A percentile compares a stretch with the other conserved stretches of the same genome.
These are phyloP conservation scores for Trypanosoma caninum DNA, from an alignment of 208 protist genomes.

Conservation along the genomic window DNA sequence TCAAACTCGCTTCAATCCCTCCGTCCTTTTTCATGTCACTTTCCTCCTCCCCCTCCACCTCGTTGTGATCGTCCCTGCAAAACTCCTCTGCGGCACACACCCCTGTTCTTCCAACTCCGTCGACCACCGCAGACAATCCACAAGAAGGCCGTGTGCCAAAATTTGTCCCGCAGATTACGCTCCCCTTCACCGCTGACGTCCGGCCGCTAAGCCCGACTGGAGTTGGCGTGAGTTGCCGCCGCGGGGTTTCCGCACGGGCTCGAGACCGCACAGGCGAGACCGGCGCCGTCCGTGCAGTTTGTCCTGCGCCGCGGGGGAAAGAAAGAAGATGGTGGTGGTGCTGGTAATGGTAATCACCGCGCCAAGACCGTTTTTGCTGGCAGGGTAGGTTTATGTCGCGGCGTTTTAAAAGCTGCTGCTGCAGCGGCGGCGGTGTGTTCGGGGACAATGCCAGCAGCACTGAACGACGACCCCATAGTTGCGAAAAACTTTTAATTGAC, in stretches of 20 bases:
- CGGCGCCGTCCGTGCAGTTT: constrained; percentile 14
- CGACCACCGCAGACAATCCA: background rate
- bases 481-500: constrained; percentile 8
- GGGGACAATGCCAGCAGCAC: background rate
- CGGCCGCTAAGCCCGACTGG: no score
- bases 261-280: background rate
- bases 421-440: background rate
- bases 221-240: constrained; percentile 6
- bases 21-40: no score
- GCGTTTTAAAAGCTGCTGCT: background rate
- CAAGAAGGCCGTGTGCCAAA: background rate
- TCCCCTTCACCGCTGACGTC: no score
- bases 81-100: background rate
- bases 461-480: constrained; percentile 9
- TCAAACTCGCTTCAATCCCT: constrained; percentile 13
- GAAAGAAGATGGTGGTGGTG: background rate
- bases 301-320: background rate
- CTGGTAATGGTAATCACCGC: background rate
- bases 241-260: background rate
- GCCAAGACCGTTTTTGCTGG: background rate
- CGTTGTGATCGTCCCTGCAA: constrained; percentile 1
- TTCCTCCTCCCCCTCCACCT: background rate
- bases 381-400: constrained; percentile 1
- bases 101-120: background rate
- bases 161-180: no score